Base-by-base conservation (phyloP, 257 asterid genomes). In the Ligustrum vulgare region DNA sequence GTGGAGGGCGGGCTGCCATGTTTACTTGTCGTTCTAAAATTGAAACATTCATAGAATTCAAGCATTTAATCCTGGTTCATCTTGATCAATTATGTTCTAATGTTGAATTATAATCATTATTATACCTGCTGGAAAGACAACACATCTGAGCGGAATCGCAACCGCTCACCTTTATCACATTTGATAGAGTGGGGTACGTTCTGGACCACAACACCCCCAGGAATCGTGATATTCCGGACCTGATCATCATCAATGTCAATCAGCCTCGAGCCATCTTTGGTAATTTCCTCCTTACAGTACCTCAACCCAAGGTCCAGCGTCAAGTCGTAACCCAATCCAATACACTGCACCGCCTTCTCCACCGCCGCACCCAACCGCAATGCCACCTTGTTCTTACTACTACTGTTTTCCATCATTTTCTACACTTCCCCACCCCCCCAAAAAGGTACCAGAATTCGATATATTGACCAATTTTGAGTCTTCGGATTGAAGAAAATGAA, bases 281-380 rank as follows among this genome's bases (percentile, higher is more conserved):
- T 39, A 39, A 4, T 6, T 39, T 60, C 75, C 70, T 71, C 68
- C 72, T 80, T 80, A 74, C 84, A 79, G 74, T 81, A 76, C 69
- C 73, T 72, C 16, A 84, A 76, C 68, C 84, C 70, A 3, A 75
- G 56, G 76, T 81, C 88, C 75, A 78, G 82, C 16, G 91, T 80
- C 80, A 91, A 67, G 67, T 91, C 96, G 73, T 82, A 89, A 10
- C 96, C 96, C 74, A 91, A 70, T 1, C 96, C 96, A 32, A 91
- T 87, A 49, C 87, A 80, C 79, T 82, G 84, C 67, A 91, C 91
- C 67, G 94, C 91, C 84, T 84, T 86, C 83, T 82, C 90, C 41
- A 94, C 96, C 72, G 84, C 88, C 33, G 87, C 84, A 76, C 87
- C 81, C 86, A 91, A 90, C 89, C 91, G 75, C 86, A 84, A n/a